These are phyloP conservation scores for Plicaturopsis crispa DNA, from an alignment of 768 basidiomycete genomes.

Conservation along the genomic window DNA sequence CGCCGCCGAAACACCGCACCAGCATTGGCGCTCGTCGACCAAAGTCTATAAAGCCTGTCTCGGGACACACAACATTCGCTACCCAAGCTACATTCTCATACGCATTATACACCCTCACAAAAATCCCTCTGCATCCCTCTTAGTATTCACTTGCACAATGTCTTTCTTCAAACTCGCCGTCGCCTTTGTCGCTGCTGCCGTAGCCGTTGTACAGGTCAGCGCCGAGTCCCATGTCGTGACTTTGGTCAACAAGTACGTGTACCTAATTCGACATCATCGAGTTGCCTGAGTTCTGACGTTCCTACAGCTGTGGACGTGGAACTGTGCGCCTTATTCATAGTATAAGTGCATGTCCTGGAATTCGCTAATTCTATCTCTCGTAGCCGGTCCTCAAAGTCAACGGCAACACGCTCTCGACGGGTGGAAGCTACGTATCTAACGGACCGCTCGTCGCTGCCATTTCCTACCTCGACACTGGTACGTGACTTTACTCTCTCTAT, in stretches of 20 bases:
- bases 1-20: too few species aligned
- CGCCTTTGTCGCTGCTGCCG: conserved; percentile 13
- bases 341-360: not conserved
- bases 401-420: conserved; percentile 22
- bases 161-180: conserved; percentile 8
- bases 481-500: not conserved
- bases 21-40: too few species aligned
- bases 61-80: too few species aligned
- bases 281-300: too few species aligned
- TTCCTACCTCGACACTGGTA: conserved; percentile 26
- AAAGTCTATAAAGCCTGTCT: too few species aligned
- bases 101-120: too few species aligned
- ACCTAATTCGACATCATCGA: too few species aligned
- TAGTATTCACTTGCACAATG: too few species aligned
- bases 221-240: conserved; percentile 28
- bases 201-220: too few species aligned
- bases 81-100: too few species aligned
- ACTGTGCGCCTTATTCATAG: conserved; percentile 16
- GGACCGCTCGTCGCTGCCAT: conserved; percentile 25
- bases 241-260: conserved; percentile 24
- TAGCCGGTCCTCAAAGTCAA: conserved; percentile 24
- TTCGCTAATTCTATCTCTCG: not conserved
- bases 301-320: conserved; percentile 22
- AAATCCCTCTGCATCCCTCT: too few species aligned
- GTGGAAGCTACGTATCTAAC: conserved; percentile 18